A percentile compares a stretch with the other conserved stretches of the same genome.
phyloP scores from a whole-genome alignment of 208 protist species.

The Naegleria gruberi region DNA sequence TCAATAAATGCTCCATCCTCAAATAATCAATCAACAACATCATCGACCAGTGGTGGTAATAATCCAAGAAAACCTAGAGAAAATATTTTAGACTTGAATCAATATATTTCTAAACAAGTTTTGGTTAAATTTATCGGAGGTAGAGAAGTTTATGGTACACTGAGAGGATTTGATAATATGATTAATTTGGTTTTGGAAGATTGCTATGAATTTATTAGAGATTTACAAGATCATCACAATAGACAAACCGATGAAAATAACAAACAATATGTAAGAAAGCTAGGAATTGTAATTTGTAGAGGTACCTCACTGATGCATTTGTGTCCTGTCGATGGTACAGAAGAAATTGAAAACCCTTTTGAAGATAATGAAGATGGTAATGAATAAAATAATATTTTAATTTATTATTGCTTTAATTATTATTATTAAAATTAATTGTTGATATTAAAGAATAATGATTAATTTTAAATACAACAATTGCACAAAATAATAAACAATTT shows the following conservation, averaged over 20 bases:
- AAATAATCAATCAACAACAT: too few species aligned
- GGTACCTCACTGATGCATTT: slow-evolving; percentile 25
- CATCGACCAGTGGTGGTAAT: too few species aligned
- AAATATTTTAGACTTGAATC: slow-evolving; percentile 23
- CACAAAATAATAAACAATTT: not conserved
- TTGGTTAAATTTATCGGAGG: slow-evolving; percentile 26
- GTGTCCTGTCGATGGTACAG: slow-evolving; percentile 31
- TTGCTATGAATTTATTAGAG: slow-evolving; percentile 24
- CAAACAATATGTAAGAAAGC: slow-evolving; percentile 19
- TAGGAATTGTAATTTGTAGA: slow-evolving; percentile 33
- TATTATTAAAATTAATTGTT: not conserved
- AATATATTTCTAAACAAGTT: slow-evolving; percentile 12
- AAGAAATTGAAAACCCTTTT: slow-evolving; percentile 40
- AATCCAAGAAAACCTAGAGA: slow-evolving; percentile 24
- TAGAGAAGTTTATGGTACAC: slow-evolving; percentile 29
- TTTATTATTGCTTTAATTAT: too few species aligned
- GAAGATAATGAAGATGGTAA: slow-evolving; percentile 23
- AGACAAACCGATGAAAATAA: slow-evolving; percentile 9
- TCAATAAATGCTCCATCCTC: too few species aligned
- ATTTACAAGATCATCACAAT: slow-evolving; percentile 15
- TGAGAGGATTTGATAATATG: slow-evolving; percentile 34
- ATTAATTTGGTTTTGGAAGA: slow-evolving; percentile 35
- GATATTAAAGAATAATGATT: too few species aligned
- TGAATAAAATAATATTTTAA: slow-evolving; percentile 3
- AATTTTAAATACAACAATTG: not conserved